Evolutionary conservation across 768 basidiomycete species (phyloP).

Genomic region (Lactarius akahatsu): DNA sequence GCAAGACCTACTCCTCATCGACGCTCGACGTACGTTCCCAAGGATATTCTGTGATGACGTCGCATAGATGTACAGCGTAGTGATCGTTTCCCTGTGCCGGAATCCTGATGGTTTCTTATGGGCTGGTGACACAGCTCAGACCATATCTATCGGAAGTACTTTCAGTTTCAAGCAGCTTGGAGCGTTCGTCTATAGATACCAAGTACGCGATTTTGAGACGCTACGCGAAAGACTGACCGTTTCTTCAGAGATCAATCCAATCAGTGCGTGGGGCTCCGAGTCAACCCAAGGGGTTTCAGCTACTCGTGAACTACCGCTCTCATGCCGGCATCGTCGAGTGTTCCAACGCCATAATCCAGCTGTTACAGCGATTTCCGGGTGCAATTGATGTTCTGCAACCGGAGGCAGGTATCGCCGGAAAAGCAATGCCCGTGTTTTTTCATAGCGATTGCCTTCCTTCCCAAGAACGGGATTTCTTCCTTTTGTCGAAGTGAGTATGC

Average conservation of each 20-base stretch:
- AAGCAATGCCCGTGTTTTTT: slow-evolving; percentile 59
- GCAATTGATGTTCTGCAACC: slow-evolving; percentile 57
- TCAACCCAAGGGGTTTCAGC: slow-evolving; percentile 49
- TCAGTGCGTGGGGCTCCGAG: slow-evolving; percentile 24
- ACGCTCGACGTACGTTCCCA: slow-evolving; percentile 49
- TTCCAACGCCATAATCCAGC: slow-evolving; percentile 59
- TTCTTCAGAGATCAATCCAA: slow-evolving; percentile 5
- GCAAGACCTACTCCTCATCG: slow-evolving; percentile 69
- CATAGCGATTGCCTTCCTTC: slow-evolving; percentile 40
- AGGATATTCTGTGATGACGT: background rate
- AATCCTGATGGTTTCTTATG: slow-evolving; percentile 71
- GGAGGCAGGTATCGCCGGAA: slow-evolving; percentile 56
- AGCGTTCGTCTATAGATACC: slow-evolving; percentile 60
- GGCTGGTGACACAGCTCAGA: slow-evolving; percentile 81
- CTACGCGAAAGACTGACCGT: background rate
- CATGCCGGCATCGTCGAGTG: slow-evolving; percentile 72
- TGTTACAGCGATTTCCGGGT: slow-evolving; percentile 56
- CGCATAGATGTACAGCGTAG: slow-evolving; percentile 36
- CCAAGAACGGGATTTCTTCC: slow-evolving; percentile 12
- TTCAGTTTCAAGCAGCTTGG: slow-evolving; percentile 73
- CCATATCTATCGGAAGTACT: slow-evolving; percentile 68
- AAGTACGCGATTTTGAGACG: slow-evolving; percentile 42
- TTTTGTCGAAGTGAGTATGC: background rate
- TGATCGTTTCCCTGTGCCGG: slow-evolving; percentile 56
- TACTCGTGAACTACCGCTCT: slow-evolving; percentile 66